These are phyloP conservation scores for Euphorbia pulcherrima DNA, from an alignment of 345 rosid genomes.

Conservation along the genomic window DNA sequence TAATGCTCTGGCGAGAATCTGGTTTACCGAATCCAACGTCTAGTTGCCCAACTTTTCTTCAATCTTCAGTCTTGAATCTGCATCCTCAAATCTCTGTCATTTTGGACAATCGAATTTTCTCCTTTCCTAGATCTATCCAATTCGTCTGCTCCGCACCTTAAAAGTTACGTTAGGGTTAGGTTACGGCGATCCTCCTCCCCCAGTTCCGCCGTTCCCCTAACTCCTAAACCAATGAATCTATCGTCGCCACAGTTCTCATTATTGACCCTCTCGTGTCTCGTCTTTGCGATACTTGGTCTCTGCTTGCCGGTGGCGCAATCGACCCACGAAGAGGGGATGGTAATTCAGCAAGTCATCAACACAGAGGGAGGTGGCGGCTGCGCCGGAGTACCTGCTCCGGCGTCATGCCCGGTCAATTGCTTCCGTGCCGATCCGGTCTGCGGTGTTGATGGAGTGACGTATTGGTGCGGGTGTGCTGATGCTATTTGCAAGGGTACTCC, in stretches of 20 bases:
- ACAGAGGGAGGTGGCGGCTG: slow-evolving; percentile 40
- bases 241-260: slow-evolving; percentile 1
- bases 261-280: not conserved
- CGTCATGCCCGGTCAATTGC: slow-evolving; percentile 74
- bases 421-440: slow-evolving; percentile 87
- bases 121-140: not conserved
- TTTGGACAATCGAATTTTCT: not conserved
- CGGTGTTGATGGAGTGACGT: slow-evolving; percentile 76
- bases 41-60: not conserved
- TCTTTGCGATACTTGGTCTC: not conserved
- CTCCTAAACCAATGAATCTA: not conserved
- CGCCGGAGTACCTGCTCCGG: slow-evolving; percentile 33
- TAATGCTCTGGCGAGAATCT: not conserved
- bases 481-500: slow-evolving; percentile 63
- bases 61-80: not conserved
- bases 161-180: slow-evolving; percentile 7
- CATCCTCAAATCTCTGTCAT: not conserved
- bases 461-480: slow-evolving; percentile 95
- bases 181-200: not conserved
- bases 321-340: not conserved
- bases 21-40: not conserved
- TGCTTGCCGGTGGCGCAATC: slow-evolving; percentile 27
- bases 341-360: slow-evolving; percentile 34
- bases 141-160: not conserved
- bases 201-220: not conserved